A percentile compares a stretch with the other conserved stretches of the same genome.
Conservation (phyloP, 2,329 filamentous ascomycete species). For the Aspergillus texensis region DNA sequence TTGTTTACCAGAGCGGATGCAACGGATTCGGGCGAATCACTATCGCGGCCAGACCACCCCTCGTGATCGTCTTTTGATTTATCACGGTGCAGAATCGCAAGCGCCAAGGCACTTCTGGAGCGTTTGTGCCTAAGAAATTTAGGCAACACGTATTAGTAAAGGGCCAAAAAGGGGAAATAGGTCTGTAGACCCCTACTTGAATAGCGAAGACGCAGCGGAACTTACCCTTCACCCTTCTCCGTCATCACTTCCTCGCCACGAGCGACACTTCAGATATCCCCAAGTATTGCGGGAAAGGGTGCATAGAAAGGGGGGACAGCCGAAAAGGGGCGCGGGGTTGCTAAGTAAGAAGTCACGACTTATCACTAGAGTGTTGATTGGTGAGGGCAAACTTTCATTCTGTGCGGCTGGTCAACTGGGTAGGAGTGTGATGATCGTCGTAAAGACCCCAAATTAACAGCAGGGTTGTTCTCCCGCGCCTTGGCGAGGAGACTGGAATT, state of each 20-base stretch:
- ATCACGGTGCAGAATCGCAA: slow-evolving; percentile 57
- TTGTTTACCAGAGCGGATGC: slow-evolving; percentile 28
- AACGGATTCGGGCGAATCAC: slow-evolving; percentile 30
- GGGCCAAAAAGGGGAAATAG: slow-evolving; percentile 2
- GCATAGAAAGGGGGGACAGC: not conserved
- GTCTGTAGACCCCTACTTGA: not conserved
- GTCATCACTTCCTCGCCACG: slow-evolving; percentile 27
- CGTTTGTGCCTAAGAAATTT: slow-evolving; percentile 51
- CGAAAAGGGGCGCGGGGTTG: not conserved
- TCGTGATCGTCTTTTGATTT: slow-evolving; percentile 48
- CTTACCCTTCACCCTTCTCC: slow-evolving; percentile 37
- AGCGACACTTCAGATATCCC: not conserved
- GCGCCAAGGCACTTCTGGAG: slow-evolving; percentile 56
- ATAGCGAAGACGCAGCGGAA: not conserved
- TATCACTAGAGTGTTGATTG: not conserved
- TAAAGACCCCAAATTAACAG: not conserved
- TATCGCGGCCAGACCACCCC: slow-evolving; percentile 26
- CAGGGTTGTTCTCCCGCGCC: slow-evolving; percentile 9
- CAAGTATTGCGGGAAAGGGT: not conserved
- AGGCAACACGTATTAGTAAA: slow-evolving; percentile 35
- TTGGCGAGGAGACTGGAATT: slow-evolving; percentile 14
- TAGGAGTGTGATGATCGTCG: not conserved
- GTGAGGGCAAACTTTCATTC: slow-evolving; percentile 3
- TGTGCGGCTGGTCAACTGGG: not conserved
- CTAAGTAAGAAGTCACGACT: not conserved